phyloP scores from a whole-genome alignment of 2,329 filamentous ascomycete genomes.

The Aspergillus viridinutans region DNA sequence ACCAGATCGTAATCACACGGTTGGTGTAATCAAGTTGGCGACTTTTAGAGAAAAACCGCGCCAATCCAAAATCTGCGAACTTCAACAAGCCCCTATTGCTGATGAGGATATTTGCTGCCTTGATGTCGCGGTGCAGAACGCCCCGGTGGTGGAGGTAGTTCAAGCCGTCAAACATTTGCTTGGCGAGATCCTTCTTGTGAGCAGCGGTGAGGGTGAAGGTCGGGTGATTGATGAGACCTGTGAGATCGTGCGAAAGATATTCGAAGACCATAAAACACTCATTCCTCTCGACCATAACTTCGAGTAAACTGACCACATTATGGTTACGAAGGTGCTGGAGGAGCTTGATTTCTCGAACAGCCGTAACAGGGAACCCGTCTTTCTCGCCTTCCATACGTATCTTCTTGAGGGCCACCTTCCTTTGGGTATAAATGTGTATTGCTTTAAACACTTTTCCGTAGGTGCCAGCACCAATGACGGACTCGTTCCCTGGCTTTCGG shows the following conservation, averaged over 20 bases:
- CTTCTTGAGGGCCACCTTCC: conserved; percentile 88
- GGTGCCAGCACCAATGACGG: conserved; percentile 89
- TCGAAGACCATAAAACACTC: conserved; percentile 99
- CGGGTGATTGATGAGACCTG: conserved; percentile 90
- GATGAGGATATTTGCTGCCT: conserved; percentile 94
- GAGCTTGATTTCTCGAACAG: conserved; percentile 92
- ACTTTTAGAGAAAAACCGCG: conserved; percentile 91
- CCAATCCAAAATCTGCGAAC: conserved; percentile 91
- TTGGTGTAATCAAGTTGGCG: conserved; percentile 95
- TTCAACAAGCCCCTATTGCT: conserved; percentile 86
- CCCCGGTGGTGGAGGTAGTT: conserved; percentile 89
- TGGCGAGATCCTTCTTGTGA: conserved; percentile 89
- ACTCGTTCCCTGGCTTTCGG: conserved; percentile 94
- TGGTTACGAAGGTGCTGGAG: conserved; percentile 86
- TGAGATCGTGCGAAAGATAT: conserved; percentile 93
- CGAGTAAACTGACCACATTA: conserved; percentile 82
- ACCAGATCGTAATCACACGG: conserved; percentile 98
- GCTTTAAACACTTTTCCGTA: conserved; percentile 97
- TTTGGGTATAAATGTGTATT: conserved; percentile 69
- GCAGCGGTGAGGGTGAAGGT: conserved; percentile 77
- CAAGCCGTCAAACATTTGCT: conserved; percentile 87
- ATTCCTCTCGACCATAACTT: conserved; percentile 99
- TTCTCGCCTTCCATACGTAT: conserved; percentile 99
- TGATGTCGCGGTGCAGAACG: conserved; percentile 96
- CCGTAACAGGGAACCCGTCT: conserved; percentile 96